phyloP scores from a whole-genome alignment of 129 eudicot species.

The Saposhnikovia divaricata region DNA sequence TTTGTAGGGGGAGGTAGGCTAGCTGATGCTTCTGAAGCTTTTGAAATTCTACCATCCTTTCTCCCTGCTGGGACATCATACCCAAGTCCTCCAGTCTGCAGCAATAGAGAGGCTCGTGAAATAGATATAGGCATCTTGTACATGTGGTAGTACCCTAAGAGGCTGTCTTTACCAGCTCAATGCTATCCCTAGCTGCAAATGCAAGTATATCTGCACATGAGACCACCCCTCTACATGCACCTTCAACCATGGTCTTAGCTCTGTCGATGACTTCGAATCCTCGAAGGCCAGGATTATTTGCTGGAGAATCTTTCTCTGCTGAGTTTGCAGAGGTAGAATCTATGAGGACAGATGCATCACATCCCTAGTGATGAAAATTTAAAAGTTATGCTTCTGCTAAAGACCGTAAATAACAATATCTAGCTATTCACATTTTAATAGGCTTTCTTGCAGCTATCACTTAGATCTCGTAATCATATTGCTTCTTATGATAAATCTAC shows the following conservation, averaged over 20 bases:
- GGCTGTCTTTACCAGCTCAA: slow-evolving; percentile 34
- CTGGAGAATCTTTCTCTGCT: slow-evolving; percentile 75
- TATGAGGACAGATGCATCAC: slow-evolving; percentile 80
- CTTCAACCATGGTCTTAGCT: slow-evolving; percentile 60
- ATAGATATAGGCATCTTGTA: neutral
- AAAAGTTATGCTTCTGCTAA: neutral
- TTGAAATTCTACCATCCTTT: slow-evolving; percentile 65
- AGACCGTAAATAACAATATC: too few species aligned
- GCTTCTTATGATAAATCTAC: neutral
- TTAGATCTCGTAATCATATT: neutral
- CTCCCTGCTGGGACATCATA: slow-evolving; percentile 83
- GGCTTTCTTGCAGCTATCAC: neutral
- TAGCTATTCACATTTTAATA: neutral
- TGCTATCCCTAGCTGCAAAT: slow-evolving; percentile 73
- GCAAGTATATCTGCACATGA: slow-evolving; percentile 92
- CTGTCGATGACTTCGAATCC: slow-evolving; percentile 69
- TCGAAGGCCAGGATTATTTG: slow-evolving; percentile 61
- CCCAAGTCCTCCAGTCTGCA: slow-evolving; percentile 53
- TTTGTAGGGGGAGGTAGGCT: slow-evolving; percentile 47
- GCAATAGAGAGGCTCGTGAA: neutral
- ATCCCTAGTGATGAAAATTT: slow-evolving; percentile 38
- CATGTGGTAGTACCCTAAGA: neutral
- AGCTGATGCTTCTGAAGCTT: slow-evolving; percentile 29
- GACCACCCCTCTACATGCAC: slow-evolving; percentile 44
- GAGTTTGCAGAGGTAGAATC: slow-evolving; percentile 51